Evolutionary conservation across 371 early-diverging fungal genomes (phyloP).

Genomic region (Haplosporangium sp.): DNA sequence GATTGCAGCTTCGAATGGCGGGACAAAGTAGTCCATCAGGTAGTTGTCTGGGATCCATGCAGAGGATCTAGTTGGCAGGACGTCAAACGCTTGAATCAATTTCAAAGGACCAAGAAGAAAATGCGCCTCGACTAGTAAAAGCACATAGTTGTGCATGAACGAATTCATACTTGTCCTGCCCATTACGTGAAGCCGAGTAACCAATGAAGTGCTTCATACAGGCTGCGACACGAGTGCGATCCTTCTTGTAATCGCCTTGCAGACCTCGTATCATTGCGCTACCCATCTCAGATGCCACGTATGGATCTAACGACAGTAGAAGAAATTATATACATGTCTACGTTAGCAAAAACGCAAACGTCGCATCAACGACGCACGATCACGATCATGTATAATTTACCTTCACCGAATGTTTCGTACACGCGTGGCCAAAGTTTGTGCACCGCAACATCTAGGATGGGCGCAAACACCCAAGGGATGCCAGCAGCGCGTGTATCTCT

Average conservation of each 20-base stretch:
- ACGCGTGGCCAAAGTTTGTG: constrained; percentile 78
- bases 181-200: constrained; percentile 61
- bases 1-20: constrained; percentile 72
- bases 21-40: constrained; percentile 71
- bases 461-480: constrained; percentile 73
- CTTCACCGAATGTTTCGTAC: constrained; percentile 68
- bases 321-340: background rate
- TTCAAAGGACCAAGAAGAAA: background rate
- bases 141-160: background rate
- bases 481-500: constrained; percentile 67
- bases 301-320: constrained; percentile 60
- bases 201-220: constrained; percentile 70
- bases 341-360: background rate
- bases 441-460: constrained; percentile 71
- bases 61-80: constrained; percentile 22
- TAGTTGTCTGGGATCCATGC: constrained; percentile 68
- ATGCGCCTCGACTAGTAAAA: background rate
- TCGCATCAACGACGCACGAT: background rate
- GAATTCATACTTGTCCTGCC: constrained; percentile 67
- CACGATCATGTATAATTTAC: background rate
- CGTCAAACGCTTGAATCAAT: background rate
- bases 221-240: constrained; percentile 58
- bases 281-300: constrained; percentile 66
- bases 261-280: constrained; percentile 66
- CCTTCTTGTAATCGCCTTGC: constrained; percentile 69